phyloP scores from a whole-genome alignment of 441 rosid genomes.

The Croton laevigatus region DNA sequence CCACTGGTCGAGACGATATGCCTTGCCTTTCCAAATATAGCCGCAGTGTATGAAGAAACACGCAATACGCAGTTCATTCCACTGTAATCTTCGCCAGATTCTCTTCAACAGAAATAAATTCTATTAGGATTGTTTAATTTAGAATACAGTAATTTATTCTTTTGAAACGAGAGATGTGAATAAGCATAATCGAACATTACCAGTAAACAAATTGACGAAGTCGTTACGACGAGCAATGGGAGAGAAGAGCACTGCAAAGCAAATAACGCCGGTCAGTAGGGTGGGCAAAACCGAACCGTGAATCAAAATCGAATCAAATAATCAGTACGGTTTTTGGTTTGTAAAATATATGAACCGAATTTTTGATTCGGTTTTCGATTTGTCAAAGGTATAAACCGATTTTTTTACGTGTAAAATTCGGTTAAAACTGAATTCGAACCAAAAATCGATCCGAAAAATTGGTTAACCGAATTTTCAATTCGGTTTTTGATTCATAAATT shows the following conservation, averaged over 20 bases:
- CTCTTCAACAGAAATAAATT: background rate
- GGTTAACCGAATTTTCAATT: no score
- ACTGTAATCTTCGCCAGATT: slow-evolving; percentile 20
- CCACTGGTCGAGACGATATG: slow-evolving; percentile 25
- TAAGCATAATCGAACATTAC: background rate
- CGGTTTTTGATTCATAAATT: no score
- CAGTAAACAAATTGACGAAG: background rate
- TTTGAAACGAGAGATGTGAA: background rate
- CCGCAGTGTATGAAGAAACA: slow-evolving; percentile 54
- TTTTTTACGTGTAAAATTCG: no score
- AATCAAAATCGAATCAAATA: no score
- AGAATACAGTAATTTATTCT: background rate
- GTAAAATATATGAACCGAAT: no score
- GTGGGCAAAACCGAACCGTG: no score
- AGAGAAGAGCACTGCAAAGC: background rate
- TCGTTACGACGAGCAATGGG: background rate
- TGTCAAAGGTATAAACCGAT: no score
- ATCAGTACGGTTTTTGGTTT: no score
- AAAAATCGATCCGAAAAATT: no score
- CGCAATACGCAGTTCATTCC: slow-evolving; percentile 68
- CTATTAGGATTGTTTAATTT: background rate
- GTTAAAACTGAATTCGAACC: no score
- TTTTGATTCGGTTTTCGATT: no score
- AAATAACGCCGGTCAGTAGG: background rate
- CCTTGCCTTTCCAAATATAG: slow-evolving; percentile 46